Evolutionary conservation across 164 flowering plant genomes (phyloP).

Genomic region (Nelumbo lutea): DNA sequence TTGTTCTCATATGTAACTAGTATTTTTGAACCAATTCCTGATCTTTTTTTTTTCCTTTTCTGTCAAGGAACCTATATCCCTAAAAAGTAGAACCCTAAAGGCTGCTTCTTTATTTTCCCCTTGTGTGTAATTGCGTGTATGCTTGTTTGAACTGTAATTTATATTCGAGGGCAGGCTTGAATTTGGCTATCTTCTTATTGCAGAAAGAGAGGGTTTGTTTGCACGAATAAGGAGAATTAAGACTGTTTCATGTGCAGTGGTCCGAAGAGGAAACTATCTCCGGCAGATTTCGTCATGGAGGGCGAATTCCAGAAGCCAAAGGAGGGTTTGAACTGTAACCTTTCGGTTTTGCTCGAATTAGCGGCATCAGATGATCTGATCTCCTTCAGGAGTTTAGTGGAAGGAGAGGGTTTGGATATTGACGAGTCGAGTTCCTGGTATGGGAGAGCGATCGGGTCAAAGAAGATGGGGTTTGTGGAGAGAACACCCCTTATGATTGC

Average conservation of each 20-base stretch:
- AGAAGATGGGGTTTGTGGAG: slow-evolving; percentile 28
- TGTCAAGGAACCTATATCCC: too few species aligned
- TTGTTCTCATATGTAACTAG: too few species aligned
- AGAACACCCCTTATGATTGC: slow-evolving; percentile 61
- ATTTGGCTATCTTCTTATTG: background rate
- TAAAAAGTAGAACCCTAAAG: too few species aligned
- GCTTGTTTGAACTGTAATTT: background rate
- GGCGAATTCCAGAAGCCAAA: slow-evolving; percentile 1
- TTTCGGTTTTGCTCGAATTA: slow-evolving; percentile 14
- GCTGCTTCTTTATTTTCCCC: background rate
- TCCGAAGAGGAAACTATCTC: slow-evolving; percentile 4
- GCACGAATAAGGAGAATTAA: background rate
- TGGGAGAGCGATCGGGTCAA: slow-evolving; percentile 6
- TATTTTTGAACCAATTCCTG: too few species aligned
- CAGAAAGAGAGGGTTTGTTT: background rate
- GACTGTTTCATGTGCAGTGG: slow-evolving; percentile 1
- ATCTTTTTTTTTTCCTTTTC: too few species aligned
- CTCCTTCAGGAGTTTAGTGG: slow-evolving; percentile 9
- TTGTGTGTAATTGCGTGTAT: too few species aligned
- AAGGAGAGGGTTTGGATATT: slow-evolving; percentile 8
- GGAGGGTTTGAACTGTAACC: background rate
- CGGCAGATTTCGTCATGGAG: slow-evolving; percentile 6
- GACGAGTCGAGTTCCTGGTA: slow-evolving; percentile 18
- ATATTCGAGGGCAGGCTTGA: background rate
- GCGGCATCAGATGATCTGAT: slow-evolving; percentile 16